phyloP scores from a whole-genome alignment of 108 stramenopile species.

The Asterionellopsis glacialis region DNA sequence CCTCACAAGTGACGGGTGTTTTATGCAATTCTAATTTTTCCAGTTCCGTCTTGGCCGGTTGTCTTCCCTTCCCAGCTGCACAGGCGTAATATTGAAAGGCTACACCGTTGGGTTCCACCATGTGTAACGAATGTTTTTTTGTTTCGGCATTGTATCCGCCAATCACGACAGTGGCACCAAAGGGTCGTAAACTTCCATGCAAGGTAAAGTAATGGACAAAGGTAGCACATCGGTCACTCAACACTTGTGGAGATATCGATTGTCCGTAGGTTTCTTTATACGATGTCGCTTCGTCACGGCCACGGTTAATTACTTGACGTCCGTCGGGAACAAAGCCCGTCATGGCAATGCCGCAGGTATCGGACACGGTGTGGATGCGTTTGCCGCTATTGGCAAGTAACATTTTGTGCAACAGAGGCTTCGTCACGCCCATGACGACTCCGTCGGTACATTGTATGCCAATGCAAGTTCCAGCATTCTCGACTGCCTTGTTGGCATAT shows the following conservation, averaged over 20 bases:
- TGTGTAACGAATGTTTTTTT: constrained; percentile 77
- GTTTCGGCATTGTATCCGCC: constrained; percentile 89
- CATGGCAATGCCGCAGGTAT: constrained; percentile 67
- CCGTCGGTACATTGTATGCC: constrained; percentile 96
- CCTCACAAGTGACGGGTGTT: constrained; percentile 28
- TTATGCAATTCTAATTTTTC: constrained; percentile 92
- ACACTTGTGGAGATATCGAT: constrained; percentile 69
- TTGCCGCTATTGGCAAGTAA: constrained; percentile 75
- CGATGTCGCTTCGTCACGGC: constrained; percentile 80
- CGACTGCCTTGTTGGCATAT: constrained; percentile 92
- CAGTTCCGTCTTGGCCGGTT: constrained; percentile 98
- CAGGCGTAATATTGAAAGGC: constrained; percentile 89
- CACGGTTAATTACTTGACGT: constrained; percentile 89
- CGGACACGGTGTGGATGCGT: constrained; percentile 73
- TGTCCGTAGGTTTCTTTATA: constrained; percentile 89
- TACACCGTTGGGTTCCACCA: constrained; percentile 93
- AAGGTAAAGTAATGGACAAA: constrained; percentile 98
- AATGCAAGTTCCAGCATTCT: constrained; percentile 89
- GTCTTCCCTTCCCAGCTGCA: constrained; percentile 96
- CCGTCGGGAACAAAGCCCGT: constrained; percentile 97
- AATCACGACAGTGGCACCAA: constrained; percentile 86
- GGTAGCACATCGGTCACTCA: constrained; percentile 84
- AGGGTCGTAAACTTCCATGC: constrained; percentile 94
- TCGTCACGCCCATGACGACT: constrained; percentile 94
- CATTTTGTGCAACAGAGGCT: constrained; percentile 89